These are phyloP conservation scores for Pythium angustatum DNA, from an alignment of 352 stramenopile species.

Conservation along the genomic window DNA sequence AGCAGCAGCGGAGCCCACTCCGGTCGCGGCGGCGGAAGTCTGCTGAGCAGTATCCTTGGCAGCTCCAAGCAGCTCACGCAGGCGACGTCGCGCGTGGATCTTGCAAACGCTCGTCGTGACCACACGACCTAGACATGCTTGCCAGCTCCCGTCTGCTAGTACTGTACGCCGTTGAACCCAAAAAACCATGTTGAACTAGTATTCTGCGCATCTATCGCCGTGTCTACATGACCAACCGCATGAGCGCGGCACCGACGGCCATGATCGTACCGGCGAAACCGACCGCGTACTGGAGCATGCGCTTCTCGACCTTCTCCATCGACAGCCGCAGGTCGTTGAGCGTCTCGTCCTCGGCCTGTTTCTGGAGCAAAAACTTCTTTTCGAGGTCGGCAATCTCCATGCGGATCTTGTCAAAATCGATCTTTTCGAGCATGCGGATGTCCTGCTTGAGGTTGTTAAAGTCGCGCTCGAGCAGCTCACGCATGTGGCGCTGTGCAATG, in stretches of 20 bases:
- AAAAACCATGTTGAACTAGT: too few relatives aligned
- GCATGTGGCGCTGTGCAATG: conserved; percentile 87
- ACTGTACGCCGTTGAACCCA: too few relatives aligned
- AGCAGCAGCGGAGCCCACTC: neutral
- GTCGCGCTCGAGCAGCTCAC: conserved; percentile 85
- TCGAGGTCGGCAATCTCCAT: conserved; percentile 87
- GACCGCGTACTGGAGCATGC: conserved; percentile 86
- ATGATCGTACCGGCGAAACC: conserved; percentile 89
- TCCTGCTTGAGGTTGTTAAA: conserved; percentile 91
- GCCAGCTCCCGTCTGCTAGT: too few relatives aligned
- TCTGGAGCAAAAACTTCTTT: conserved; percentile 89
- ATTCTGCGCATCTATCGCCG: neutral
- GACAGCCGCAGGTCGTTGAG: conserved; percentile 84
- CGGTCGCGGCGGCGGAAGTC: conserved; percentile 27
- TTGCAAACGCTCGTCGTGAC: conserved; percentile 38
- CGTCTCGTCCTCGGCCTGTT: conserved; percentile 86
- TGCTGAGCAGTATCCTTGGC: conserved; percentile 68
- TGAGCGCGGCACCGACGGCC: conserved; percentile 75
- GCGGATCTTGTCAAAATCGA: conserved; percentile 89
- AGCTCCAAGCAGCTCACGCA: conserved; percentile 61
- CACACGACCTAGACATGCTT: conserved; percentile 29
- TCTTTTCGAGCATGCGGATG: conserved; percentile 90
- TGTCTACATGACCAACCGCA: conserved; percentile 68
- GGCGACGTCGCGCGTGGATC: conserved; percentile 70
- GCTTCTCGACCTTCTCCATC: conserved; percentile 90